A percentile compares a stretch with the other conserved stretches of the same genome.
Conservation (phyloP, 306 rosid species). For the Dalbergia cultrata region DNA sequence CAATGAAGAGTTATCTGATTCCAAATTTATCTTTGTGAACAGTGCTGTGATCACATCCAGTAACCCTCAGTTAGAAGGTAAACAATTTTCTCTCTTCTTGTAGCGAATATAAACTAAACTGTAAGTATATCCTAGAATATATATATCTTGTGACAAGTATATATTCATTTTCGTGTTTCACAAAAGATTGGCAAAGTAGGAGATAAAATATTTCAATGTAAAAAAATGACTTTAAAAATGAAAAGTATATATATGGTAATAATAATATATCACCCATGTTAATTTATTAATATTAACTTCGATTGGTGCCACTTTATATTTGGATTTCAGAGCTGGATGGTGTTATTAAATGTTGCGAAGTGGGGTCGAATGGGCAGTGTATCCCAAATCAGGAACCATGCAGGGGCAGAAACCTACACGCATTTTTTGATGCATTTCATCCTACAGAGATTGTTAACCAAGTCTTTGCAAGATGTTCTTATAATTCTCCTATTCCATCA, state of each 20-base stretch:
- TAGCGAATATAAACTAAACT: too few relatives aligned
- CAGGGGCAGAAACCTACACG: neutral
- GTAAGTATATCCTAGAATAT: too few relatives aligned
- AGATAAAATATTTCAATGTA: too few relatives aligned
- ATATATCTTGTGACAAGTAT: neutral
- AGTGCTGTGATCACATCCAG: neutral
- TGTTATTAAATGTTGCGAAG: conserved; percentile 44
- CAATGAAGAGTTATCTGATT: conserved; percentile 42
- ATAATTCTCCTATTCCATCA: conserved; percentile 19
- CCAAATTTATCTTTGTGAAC: conserved; percentile 53
- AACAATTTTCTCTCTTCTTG: too few relatives aligned
- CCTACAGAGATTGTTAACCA: conserved; percentile 44
- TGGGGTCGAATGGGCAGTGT: conserved; percentile 43
- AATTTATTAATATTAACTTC: neutral
- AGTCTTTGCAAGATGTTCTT: conserved; percentile 29
- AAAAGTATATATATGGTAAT: too few relatives aligned
- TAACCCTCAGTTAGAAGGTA: conserved; percentile 1
- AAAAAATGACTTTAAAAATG: too few relatives aligned
- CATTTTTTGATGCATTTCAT: conserved; percentile 60
- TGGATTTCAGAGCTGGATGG: conserved; percentile 19
- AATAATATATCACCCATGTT: too few relatives aligned
- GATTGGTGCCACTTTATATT: conserved; percentile 5
- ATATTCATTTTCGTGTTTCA: too few relatives aligned
- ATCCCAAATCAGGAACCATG: conserved; percentile 39
- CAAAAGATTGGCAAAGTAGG: too few relatives aligned